Base-by-base conservation (phyloP, 495 filamentous ascomycete genomes). In the Penicillium daleae region DNA sequence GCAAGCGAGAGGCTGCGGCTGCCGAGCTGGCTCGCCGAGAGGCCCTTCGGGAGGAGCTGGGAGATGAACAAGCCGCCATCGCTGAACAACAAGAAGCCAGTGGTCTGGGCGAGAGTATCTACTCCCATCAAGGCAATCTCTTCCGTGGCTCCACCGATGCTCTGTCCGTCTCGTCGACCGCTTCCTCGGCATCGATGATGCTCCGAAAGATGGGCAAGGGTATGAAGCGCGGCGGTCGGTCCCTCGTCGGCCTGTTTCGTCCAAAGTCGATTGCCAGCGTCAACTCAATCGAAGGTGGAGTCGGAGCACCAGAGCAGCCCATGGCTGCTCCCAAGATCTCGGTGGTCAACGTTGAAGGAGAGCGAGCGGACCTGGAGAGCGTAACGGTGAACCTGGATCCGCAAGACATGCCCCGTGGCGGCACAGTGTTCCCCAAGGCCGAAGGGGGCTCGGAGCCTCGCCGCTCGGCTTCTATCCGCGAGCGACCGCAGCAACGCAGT, bases 151-250 rank as follows among this genome's bases (percentile, higher is more conserved):
- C 95, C 31, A 98, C 93, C 8, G 95, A 99, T 78, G 97, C 98
- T 62, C 74, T 99, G 17, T 98, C 96, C 3, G 92, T 99, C 57
- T 97, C 94, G 5, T 98, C 96, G 13, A 98, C 95, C 19, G 95
- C 95, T 31, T 98, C 96, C 7, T 99, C 95, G 22, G 95, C 95
- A 26, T 98, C 96, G 37, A 89, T 99, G 64, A 99, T 99, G 95
- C 93, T 99, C 70, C 87, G 95, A 31, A 99, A 99, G 82, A 98
- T 99, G 96, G 96, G 95, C 67, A 90, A 92, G 62, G 93, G 96
- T 22, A 90, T 97, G 89, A 99, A 97, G 85, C 93, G 92, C 75
- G 88, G 90, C 19, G 90, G 88, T 24, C 82, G 93, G 33, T 97
- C 93, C 9, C 83, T 99, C 49, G 96, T 97, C 67, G 95, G 95